Percentiles rank a stretch among this genome's conserved stretches.
phyloP scores from a whole-genome alignment of 2,329 filamentous ascomycete species.

The Lachnellula subtilissima region DNA sequence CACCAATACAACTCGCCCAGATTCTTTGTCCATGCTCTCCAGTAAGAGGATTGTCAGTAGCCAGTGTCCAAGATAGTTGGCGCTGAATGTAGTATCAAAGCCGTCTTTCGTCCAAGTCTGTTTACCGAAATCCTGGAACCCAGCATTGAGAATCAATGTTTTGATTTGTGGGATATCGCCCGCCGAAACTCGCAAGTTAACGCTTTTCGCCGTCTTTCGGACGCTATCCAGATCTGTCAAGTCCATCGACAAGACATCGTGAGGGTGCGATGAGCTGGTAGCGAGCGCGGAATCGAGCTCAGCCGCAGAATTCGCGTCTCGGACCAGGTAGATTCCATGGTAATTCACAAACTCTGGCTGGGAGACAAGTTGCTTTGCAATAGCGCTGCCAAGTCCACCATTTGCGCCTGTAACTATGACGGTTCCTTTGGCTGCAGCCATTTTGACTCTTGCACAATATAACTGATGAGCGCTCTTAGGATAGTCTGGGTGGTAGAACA shows the following conservation, averaged over 20 bases:
- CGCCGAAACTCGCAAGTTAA: slow-evolving; percentile 19
- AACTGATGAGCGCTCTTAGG: not conserved
- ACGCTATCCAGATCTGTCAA: slow-evolving; percentile 8
- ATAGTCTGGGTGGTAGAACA: not conserved
- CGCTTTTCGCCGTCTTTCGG: slow-evolving; percentile 7
- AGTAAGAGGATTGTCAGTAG: slow-evolving; percentile 32
- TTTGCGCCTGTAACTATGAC: slow-evolving; percentile 25
- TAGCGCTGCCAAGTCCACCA: slow-evolving; percentile 23
- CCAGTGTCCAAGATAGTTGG: slow-evolving; percentile 33
- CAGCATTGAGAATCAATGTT: slow-evolving; percentile 23
- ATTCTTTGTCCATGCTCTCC: slow-evolving; percentile 31
- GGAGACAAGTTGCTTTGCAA: slow-evolving; percentile 13
- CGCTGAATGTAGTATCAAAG: slow-evolving; percentile 32
- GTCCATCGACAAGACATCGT: slow-evolving; percentile 4
- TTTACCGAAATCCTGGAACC: slow-evolving; percentile 13
- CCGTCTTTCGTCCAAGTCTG: slow-evolving; percentile 32
- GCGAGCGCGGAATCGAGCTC: not conserved
- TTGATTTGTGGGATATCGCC: slow-evolving; percentile 18
- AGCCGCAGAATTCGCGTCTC: slow-evolving; percentile 7
- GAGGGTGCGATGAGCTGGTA: not conserved
- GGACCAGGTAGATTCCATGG: slow-evolving; percentile 21
- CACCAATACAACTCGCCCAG: slow-evolving; percentile 31
- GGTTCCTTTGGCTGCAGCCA: slow-evolving; percentile 12
- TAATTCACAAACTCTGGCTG: slow-evolving; percentile 9
- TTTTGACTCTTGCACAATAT: not conserved